Evolutionary conservation across 208 protist species (phyloP).

Genomic region (Phytomonas sp.): DNA sequence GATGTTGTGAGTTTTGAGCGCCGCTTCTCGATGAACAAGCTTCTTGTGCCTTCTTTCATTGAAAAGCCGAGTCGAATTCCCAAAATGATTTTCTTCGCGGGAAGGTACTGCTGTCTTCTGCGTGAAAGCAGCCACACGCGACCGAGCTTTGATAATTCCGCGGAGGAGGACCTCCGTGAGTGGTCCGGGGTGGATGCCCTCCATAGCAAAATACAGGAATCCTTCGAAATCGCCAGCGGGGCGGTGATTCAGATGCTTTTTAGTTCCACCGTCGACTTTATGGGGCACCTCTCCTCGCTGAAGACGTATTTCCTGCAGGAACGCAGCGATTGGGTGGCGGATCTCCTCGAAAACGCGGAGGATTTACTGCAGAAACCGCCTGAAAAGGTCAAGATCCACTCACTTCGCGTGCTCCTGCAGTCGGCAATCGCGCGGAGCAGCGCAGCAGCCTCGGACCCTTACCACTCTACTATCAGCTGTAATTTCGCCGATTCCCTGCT

Average conservation of each 20-base stretch:
- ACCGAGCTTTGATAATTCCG: slow-evolving; percentile 18
- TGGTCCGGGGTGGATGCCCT: slow-evolving; percentile 65
- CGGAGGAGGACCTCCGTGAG: slow-evolving; percentile 1
- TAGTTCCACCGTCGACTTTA: slow-evolving; percentile 56
- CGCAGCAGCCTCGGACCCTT: slow-evolving; percentile 50
- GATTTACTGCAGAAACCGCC: slow-evolving; percentile 46
- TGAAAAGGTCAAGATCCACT: slow-evolving; percentile 61
- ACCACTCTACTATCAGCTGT: slow-evolving; percentile 71
- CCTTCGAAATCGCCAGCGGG: slow-evolving; percentile 67
- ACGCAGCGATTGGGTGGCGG: slow-evolving; percentile 74
- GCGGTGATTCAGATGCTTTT: slow-evolving; percentile 71
- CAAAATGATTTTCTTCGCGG: slow-evolving; percentile 80
- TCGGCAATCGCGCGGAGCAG: slow-evolving; percentile 66
- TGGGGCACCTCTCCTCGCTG: slow-evolving; percentile 62
- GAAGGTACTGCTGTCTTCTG: slow-evolving; percentile 83
- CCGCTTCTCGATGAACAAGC: slow-evolving; percentile 81
- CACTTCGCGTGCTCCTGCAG: slow-evolving; percentile 75
- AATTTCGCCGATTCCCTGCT: slow-evolving; percentile 54
- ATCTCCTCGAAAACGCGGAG: slow-evolving; percentile 81
- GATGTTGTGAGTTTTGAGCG: slow-evolving; percentile 50
- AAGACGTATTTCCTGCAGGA: slow-evolving; percentile 80
- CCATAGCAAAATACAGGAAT: slow-evolving; percentile 60
- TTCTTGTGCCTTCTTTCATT: slow-evolving; percentile 70
- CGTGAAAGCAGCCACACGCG: slow-evolving; percentile 52
- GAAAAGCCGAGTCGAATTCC: slow-evolving; percentile 41